Evolutionary conservation across 306 rosid genomes (phyloP).

Genomic region (Quercus gilva): DNA sequence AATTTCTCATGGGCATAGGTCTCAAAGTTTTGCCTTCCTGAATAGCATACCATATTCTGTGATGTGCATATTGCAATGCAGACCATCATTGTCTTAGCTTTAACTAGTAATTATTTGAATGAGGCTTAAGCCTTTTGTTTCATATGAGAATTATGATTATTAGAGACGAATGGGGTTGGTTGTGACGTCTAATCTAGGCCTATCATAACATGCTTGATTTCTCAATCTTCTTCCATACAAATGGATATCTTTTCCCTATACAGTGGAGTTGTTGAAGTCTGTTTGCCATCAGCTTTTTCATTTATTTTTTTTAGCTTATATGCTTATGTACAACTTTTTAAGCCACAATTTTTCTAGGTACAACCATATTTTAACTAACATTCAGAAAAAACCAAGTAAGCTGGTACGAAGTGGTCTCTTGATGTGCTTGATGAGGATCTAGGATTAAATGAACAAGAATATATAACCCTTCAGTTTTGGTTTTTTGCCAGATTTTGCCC

Average conservation of each 20-base stretch:
- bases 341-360: too few species aligned
- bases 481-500: not conserved
- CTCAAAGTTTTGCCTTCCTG: not conserved
- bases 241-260: not conserved
- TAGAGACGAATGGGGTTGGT: not conserved
- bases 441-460: not conserved
- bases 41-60: not conserved
- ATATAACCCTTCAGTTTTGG: not conserved
- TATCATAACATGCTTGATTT: not conserved
- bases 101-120: not conserved
- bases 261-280: not conserved
- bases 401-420: too few species aligned
- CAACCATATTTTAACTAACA: too few species aligned
- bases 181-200: not conserved
- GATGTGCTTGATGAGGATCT: not conserved
- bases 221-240: not conserved
- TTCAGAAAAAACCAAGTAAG: too few species aligned
- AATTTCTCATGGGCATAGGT: not conserved
- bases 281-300: too few species aligned
- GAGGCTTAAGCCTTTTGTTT: not conserved
- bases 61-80: slow-evolving; percentile 15
- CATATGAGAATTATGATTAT: not conserved
- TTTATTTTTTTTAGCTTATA: too few species aligned
- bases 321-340: too few species aligned
- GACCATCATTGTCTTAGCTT: not conserved